Evolutionary conservation across 2,329 filamentous ascomycete genomes (phyloP).

Genomic region (Penicillium sumatraense): DNA sequence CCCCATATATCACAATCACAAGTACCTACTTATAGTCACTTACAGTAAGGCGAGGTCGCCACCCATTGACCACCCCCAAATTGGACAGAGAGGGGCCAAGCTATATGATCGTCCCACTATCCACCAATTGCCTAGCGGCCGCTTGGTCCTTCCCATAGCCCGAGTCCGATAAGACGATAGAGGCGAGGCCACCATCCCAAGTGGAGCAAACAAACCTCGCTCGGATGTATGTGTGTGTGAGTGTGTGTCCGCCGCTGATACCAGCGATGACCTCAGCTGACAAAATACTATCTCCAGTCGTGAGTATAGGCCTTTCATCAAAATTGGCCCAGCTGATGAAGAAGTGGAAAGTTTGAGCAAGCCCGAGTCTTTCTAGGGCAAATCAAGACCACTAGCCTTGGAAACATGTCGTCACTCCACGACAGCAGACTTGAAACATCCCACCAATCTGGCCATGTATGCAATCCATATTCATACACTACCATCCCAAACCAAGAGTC

Average conservation of each 20-base stretch:
- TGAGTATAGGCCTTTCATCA: neutral
- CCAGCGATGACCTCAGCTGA: neutral
- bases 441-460: neutral
- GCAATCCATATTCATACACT: neutral
- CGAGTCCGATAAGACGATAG: neutral
- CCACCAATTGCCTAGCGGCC: neutral
- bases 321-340: too few species aligned
- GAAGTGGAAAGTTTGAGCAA: neutral
- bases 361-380: neutral
- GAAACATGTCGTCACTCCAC: neutral
- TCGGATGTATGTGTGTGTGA: neutral
- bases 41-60: neutral
- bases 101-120: neutral
- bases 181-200: neutral
- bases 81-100: neutral
- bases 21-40: too few species aligned
- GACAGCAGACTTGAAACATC: neutral
- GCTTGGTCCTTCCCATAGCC: conserved; percentile 1
- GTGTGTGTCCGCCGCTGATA: neutral
- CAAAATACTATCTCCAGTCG: neutral
- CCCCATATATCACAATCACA: too few species aligned
- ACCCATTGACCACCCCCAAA: neutral
- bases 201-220: neutral
- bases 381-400: too few species aligned
- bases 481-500: neutral